Percentiles rank a stretch among this genome's conserved stretches.
These are phyloP conservation scores for Zhuliangozyma blackwelliae DNA, from an alignment of 1,139 yeast species.

Conservation along the genomic window DNA sequence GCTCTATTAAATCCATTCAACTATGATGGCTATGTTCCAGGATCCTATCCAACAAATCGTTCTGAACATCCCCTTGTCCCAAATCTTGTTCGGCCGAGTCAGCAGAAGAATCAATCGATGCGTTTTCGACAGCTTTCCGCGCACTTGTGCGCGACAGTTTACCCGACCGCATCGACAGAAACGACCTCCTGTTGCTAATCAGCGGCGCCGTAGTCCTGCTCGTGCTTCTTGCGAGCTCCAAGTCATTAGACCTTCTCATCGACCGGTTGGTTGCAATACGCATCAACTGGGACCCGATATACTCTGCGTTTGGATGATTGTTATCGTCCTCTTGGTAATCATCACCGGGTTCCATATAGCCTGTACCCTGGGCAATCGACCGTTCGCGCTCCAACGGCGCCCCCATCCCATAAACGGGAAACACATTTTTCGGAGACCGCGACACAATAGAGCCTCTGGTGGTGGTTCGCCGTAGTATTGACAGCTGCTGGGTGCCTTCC, in stretches of 20 bases:
- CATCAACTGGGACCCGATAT: conserved; percentile 24
- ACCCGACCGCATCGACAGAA: no score
- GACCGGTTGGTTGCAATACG: conserved; percentile 5
- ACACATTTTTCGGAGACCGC: conserved; percentile 66
- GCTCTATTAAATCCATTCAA: background rate
- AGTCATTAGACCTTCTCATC: background rate
- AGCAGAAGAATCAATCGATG: no score
- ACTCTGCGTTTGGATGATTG: conserved; percentile 17
- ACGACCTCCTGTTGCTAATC: no score
- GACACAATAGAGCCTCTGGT: conserved; percentile 1
- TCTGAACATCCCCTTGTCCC: no score
- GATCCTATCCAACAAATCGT: background rate
- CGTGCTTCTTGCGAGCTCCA: no score
- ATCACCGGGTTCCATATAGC: background rate
- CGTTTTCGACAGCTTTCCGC: no score
- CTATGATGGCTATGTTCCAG: background rate
- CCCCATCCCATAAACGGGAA: conserved; percentile 78
- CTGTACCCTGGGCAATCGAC: conserved; percentile 46
- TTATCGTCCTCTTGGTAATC: conserved; percentile 2
- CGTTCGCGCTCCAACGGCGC: conserved; percentile 51
- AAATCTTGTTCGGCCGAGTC: no score
- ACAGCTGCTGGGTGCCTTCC: no score
- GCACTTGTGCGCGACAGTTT: no score
- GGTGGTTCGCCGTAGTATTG: conserved; percentile 4
- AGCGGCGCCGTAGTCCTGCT: background rate